Evolutionary conservation across 2,329 filamentous ascomycete species (phyloP), one percentile per base, ranked within the genome.

Genomic region (Cercospora brassicicola): DNA sequence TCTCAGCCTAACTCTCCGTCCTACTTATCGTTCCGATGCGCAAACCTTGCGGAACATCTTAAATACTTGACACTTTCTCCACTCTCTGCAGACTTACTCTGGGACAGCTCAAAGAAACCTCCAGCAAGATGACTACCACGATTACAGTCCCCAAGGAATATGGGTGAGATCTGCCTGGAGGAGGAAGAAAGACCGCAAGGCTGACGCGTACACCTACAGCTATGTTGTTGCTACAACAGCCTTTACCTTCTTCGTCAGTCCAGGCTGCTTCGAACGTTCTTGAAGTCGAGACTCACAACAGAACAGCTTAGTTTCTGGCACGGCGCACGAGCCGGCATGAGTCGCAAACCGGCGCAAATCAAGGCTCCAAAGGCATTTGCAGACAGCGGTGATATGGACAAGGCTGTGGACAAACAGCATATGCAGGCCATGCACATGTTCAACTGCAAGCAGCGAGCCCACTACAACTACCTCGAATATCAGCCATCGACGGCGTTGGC

Each of bases 321-420:
- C 74, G 84, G 83, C 71, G 64, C 26, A 15, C 80, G 85, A 74
- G 82, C 84, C 31, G 75, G 75, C 56, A 23, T 51, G 23, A 79
- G 82, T 77, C 86, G 88, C 78, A 84, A 83, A 72, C 73, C 77
- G 3, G 85, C 87, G 69, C 81, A 83, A 51, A 79, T 89, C 68
- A 80, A 81, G 15, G 89, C 89, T 77, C 88, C 88, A 13, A 84
- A 86, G 79, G 78, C 81, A 75, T 88, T 87, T 79, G 87, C 88
- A 31, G 85, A 85, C 23, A 78, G 81, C 59, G 82, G 85, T 68
- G 83, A 88, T 76, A 81, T 86, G 76, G 82, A 76, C 39, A 74
- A 78, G 15, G 84, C 78, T 20, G 73, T 76, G 0, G 77, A 79
- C 3, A 72, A 78, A 20, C 75, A 78, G 13, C 82, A 75, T 79